Base-by-base conservation (phyloP, 805 yeast genomes). In the Kazachstania kunashirensis region DNA sequence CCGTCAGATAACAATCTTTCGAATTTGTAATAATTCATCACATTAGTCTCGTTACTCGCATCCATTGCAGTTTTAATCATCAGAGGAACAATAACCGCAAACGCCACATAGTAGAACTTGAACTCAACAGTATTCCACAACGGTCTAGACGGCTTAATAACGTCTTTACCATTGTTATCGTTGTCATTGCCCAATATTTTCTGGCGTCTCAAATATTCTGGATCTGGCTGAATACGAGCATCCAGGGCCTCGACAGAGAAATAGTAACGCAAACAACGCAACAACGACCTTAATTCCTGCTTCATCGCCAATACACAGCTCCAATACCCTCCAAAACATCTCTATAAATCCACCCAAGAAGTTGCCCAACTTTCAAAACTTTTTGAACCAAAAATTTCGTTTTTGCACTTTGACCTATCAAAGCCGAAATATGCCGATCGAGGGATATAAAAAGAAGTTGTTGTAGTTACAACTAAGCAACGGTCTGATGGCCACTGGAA, bases 11-110 rank as follows among this genome's bases (percentile, higher is more conserved):
- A 64, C 26, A 79, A 62, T 34, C 73, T 70, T 45, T 71, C 70
- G 52, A 71, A 85, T 34, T 65, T 64, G 14, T 70, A 68, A 53
- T 79, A 89, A 52, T 85, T 85, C 11, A 18, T n/a, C 9, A 81
- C 78, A 49, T 83, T 84, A 2, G 75, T 63, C 45, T 77, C 79
- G 49, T 76, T 77, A 24, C 88, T 79, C 7, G 94, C 89, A 25
- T 75, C 79, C 71, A 82, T 71, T 2, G 92, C 95, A 0, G 92
- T 77, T 47, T 73, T 73, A 52, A 78, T 69, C 89, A 92, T 79
- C 53, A 79, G 55, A 5, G 97, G 97, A 3, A 89, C 84, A 3
- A 75, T 80, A 4, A 84, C 49, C 1, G 68, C 60, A 55, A 85
- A 83, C 4, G 73, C 72, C 14, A 75, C 43, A 34, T 71, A 62